Conservation (phyloP, 2,329 filamentous ascomycete species). For the Cercospora sojina region DNA sequence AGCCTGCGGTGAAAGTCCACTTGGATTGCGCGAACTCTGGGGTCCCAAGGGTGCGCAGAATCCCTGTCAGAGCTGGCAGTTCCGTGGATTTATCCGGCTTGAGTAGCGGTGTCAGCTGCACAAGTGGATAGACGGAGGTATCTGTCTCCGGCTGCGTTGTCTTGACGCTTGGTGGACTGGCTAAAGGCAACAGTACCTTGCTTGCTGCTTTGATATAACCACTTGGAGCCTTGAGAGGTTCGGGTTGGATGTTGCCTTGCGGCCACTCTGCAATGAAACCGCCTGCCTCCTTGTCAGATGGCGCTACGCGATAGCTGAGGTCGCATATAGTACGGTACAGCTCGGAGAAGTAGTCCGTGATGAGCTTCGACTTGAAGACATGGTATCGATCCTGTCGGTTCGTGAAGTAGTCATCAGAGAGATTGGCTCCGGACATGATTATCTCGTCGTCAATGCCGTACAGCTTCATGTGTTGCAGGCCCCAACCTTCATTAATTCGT, state of each 20-base stretch:
- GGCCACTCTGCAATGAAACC: slow-evolving; percentile 71
- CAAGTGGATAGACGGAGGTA: slow-evolving; percentile 80
- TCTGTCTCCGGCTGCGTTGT: slow-evolving; percentile 44
- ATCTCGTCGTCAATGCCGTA: slow-evolving; percentile 96
- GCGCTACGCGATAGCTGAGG: slow-evolving; percentile 77
- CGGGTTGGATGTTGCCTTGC: slow-evolving; percentile 67
- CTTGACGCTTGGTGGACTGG: slow-evolving; percentile 48
- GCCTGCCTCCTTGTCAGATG: slow-evolving; percentile 48
- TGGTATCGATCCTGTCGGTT: slow-evolving; percentile 95
- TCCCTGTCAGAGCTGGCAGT: slow-evolving; percentile 72
- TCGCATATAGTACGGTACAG: slow-evolving; percentile 76
- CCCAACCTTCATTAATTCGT: slow-evolving; percentile 97
- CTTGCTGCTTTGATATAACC: slow-evolving; percentile 70
- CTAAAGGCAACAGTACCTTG: slow-evolving; percentile 62
- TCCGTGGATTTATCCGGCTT: slow-evolving; percentile 81
- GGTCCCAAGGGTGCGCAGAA: slow-evolving; percentile 68
- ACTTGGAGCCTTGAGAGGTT: slow-evolving; percentile 68
- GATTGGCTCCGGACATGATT: slow-evolving; percentile 90
- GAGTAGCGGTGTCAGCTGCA: slow-evolving; percentile 84
- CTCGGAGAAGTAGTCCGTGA: slow-evolving; percentile 78
- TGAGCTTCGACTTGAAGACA: slow-evolving; percentile 73
- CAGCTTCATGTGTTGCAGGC: slow-evolving; percentile 97
- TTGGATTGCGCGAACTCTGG: slow-evolving; percentile 65
- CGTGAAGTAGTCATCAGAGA: slow-evolving; percentile 93
- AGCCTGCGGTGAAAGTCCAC: slow-evolving; percentile 97